These are phyloP conservation scores for Pyronema domesticum DNA, from an alignment of 495 filamentous ascomycete species.

Conservation along the genomic window DNA sequence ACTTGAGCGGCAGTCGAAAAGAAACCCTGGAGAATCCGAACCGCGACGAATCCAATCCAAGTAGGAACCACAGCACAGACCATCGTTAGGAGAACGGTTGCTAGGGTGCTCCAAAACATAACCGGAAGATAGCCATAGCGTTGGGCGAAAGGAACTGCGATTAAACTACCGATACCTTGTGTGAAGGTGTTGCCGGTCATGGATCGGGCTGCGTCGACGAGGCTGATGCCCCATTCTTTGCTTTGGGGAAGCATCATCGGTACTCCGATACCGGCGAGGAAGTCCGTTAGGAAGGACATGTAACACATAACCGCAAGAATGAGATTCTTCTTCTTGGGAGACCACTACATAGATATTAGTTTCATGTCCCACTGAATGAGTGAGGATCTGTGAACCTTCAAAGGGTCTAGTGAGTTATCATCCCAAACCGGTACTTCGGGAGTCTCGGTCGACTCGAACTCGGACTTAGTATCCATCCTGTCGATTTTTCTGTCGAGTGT, in stretches of 20 bases:
- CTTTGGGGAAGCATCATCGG: constrained; percentile 18
- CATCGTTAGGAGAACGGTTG: constrained; percentile 17
- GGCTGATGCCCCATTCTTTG: constrained; percentile 12
- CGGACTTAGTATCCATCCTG: no score
- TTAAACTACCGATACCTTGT: constrained; percentile 18
- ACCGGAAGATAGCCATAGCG: constrained; percentile 18
- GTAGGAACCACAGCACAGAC: constrained; percentile 12
- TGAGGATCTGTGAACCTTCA: neutral
- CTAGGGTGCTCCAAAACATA: constrained; percentile 20
- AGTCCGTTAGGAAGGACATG: constrained; percentile 21
- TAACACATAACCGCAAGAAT: constrained; percentile 14
- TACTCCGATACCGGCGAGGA: constrained; percentile 17
- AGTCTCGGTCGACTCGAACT: neutral
- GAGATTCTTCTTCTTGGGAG: constrained; percentile 14
- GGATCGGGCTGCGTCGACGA: constrained; percentile 12
- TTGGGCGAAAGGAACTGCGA: constrained; percentile 16
- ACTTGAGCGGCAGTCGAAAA: constrained; percentile 18
- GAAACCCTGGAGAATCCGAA: constrained; percentile 17
- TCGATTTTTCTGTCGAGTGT: no score
- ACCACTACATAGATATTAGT: constrained; percentile 8
- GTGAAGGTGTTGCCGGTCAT: constrained; percentile 18
- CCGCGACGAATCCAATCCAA: constrained; percentile 19
- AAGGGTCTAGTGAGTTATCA: neutral
- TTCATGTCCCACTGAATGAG: neutral
- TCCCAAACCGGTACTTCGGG: neutral